Evolutionary conservation across 2,329 filamentous ascomycete genomes (phyloP), one percentile per base, ranked within the genome.

Genomic region (Fusarium oligoseptatum): DNA sequence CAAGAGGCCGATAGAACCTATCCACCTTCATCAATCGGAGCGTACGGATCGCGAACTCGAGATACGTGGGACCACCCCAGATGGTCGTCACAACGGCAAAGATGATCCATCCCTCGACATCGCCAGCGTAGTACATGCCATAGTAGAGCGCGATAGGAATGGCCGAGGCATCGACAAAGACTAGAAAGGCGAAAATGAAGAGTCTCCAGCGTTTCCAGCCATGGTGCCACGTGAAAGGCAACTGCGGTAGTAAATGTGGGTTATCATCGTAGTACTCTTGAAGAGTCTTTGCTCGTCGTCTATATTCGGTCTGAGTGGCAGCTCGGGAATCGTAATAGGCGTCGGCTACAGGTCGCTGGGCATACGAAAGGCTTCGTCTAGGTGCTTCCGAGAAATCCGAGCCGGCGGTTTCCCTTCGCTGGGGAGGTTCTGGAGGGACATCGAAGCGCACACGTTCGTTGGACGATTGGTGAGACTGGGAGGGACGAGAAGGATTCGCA

Each of bases 11-110:
- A 77, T 87, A 89, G 61, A 84, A 86, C 62, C 86, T 84, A 73
- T 85, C 83, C 75, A 85, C 84, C 71, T 85, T 84, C 60, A 88
- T 85, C 60, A 89, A 81, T 17, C 87, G 85, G 66, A 87, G 80
- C 1, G 84, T 86, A 12, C 87, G 84, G 56, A 88, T 80, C 29
- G 81, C 87, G 67, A 88, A 88, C 73, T 89, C 87, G 66, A 88
- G 80, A 65, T 88, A 88, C 7, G 87, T 88, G n/a, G 88, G 85
- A 29, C 88, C 83, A 65, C 88, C 88, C 83, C 88, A 89, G 71
- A 89, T 88, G 39, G 87, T 86, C 1, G 88, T 88, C 50, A 89
- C 84, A 62, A 89, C 83, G 72, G 87, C 87, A 71, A 89, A 89
- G 63, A 87, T 84, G 74, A 84, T 84, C 76, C 78, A 84, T 43